Conservation (phyloP, 331 rosid species). For the Malus hybrid region DNA sequence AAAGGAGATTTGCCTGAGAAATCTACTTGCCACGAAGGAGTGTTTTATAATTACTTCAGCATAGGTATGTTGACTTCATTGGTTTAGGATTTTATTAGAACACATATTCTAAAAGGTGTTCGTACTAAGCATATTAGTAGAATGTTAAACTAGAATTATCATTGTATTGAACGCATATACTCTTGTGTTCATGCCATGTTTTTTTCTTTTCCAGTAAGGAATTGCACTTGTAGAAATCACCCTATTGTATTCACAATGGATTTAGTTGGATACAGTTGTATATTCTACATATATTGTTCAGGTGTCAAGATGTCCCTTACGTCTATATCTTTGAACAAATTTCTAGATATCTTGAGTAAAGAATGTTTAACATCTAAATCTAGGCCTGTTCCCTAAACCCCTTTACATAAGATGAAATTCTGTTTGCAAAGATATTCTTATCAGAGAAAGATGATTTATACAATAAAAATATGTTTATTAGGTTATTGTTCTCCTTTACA, state of each 20-base stretch:
- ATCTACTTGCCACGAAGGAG: conserved; percentile 61
- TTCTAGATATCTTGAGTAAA: neutral
- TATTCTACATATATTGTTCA: neutral
- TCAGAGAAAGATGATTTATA: neutral
- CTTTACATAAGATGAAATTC: neutral
- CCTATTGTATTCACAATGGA: neutral
- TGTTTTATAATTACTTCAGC: conserved; percentile 92
- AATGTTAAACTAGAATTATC: too few relatives aligned
- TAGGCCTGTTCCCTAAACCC: neutral
- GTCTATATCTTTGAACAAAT: neutral
- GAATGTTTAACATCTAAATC: neutral
- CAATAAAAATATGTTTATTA: neutral
- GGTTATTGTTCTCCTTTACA: neutral
- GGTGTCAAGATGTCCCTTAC: neutral
- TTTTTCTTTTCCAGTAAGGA: neutral
- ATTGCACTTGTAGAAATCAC: neutral
- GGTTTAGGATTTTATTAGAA: conserved; percentile 7
- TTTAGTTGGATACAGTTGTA: neutral
- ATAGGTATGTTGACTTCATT: conserved; percentile 51
- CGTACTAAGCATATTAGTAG: neutral
- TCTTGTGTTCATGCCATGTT: neutral
- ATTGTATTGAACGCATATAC: neutral
- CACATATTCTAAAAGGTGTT: neutral
- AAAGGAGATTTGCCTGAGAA: conserved; percentile 65
- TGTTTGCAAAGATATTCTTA: neutral